Evolutionary conservation across 257 asterid genomes (phyloP).

Genomic region (Craterostigma plantagineum): DNA sequence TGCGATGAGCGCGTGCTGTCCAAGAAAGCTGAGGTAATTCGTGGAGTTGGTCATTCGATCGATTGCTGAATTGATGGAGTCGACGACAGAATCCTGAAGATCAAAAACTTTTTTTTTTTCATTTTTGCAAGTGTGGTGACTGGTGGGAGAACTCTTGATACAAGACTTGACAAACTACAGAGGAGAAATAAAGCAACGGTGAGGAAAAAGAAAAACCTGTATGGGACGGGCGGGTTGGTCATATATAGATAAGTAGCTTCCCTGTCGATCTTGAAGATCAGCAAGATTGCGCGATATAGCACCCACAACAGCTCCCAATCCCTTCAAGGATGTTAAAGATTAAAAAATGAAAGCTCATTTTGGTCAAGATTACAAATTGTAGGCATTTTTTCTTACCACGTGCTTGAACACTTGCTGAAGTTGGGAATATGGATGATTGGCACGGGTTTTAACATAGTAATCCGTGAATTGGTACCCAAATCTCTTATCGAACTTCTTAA

Average conservation of each 20-base stretch:
- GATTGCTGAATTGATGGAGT: constrained; percentile 40
- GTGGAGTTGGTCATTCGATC: constrained; percentile 52
- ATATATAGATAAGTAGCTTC: constrained; percentile 62
- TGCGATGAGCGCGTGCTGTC: constrained; percentile 69
- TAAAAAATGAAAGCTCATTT: too few species aligned
- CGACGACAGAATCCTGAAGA: constrained; percentile 52
- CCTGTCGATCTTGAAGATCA: constrained; percentile 60
- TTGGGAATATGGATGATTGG: constrained; percentile 74
- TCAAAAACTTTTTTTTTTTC: too few species aligned
- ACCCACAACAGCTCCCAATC: constrained; percentile 77
- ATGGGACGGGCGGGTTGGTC: constrained; percentile 54
- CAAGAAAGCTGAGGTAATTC: constrained; percentile 45
- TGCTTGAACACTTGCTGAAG: constrained; percentile 70
- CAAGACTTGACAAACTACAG: too few species aligned
- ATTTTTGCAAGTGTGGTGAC: too few species aligned
- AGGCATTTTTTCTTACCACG: constrained; percentile 46
- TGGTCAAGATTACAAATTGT: background rate
- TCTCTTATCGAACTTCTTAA: constrained; percentile 63
- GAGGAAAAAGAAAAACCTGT: constrained; percentile 16
- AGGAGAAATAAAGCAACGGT: background rate
- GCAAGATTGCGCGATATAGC: constrained; percentile 68
- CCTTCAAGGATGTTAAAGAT: constrained; percentile 22
- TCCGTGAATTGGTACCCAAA: constrained; percentile 55
- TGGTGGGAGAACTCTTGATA: too few species aligned
- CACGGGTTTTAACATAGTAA: constrained; percentile 62